A percentile compares a stretch with the other conserved stretches of the same genome.
Conservation (phyloP, 352 stramenopile species). For the Phytophthora melonis region DNA sequence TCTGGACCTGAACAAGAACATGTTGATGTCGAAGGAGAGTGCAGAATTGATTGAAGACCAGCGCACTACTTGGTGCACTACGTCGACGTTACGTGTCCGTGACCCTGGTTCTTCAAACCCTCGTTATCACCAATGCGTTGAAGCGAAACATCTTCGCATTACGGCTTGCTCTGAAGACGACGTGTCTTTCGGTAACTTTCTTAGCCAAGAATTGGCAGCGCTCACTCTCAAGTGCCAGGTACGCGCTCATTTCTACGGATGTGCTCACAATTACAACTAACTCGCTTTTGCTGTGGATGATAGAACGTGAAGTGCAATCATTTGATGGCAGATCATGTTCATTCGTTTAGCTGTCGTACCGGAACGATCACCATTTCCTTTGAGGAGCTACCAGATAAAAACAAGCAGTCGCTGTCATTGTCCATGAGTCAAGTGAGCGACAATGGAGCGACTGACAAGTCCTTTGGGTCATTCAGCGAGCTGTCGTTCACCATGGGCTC, state of each 20-base stretch:
- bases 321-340: slow-evolving; percentile 85
- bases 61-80: slow-evolving; percentile 75
- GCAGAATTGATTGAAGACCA: slow-evolving; percentile 35
- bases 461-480: slow-evolving; percentile 45
- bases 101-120: slow-evolving; percentile 54
- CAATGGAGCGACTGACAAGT: slow-evolving; percentile 33
- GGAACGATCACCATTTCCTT: slow-evolving; percentile 86
- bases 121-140: slow-evolving; percentile 78
- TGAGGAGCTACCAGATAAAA: slow-evolving; percentile 80
- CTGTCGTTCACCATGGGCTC: slow-evolving; percentile 40
- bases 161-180: slow-evolving; percentile 70
- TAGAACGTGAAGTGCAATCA: slow-evolving; percentile 85
- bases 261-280: slow-evolving; percentile 4
- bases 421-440: slow-evolving; percentile 53
- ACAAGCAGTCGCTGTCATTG: slow-evolving; percentile 45
- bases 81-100: slow-evolving; percentile 71
- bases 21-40: slow-evolving; percentile 34
- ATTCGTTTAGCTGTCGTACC: slow-evolving; percentile 78
- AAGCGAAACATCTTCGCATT: slow-evolving; percentile 76
- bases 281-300: slow-evolving; percentile 2
- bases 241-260: slow-evolving; percentile 16
- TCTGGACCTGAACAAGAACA: slow-evolving; percentile 66
- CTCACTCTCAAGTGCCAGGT: slow-evolving; percentile 84
- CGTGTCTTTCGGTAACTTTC: slow-evolving; percentile 85
- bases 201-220: slow-evolving; percentile 75